Evolutionary conservation across 1,284 basidiomycete genomes (phyloP).

Genomic region (Athelia sp.): DNA sequence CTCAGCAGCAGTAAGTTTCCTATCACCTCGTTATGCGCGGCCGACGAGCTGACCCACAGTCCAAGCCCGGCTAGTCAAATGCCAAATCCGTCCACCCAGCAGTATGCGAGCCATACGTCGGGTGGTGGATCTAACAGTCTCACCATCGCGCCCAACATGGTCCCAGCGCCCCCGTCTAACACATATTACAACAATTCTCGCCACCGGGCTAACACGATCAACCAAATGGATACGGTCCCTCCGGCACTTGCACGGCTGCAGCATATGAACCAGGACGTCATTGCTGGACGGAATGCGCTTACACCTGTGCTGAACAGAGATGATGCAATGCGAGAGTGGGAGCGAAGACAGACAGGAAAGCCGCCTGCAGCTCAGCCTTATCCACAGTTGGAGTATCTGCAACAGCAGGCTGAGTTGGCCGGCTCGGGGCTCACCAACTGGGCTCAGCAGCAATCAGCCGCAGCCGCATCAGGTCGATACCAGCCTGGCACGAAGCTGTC

Average conservation of each 20-base stretch:
- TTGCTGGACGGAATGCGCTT: slow-evolving; percentile 74
- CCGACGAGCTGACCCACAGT: slow-evolving; percentile 35
- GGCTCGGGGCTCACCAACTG: slow-evolving; percentile 53
- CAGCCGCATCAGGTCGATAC: slow-evolving; percentile 33
- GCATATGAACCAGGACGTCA: slow-evolving; percentile 85
- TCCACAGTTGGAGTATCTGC: slow-evolving; percentile 83
- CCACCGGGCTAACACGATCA: slow-evolving; percentile 85
- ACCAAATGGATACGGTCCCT: slow-evolving; percentile 86
- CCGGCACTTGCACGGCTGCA: slow-evolving; percentile 86
- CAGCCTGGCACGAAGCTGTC: slow-evolving; percentile 61
- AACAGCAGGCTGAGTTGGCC: slow-evolving; percentile 87
- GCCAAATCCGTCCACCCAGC: slow-evolving; percentile 31
- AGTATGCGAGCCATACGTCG: slow-evolving; percentile 36
- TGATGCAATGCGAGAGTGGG: slow-evolving; percentile 88
- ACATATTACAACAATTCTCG: slow-evolving; percentile 69
- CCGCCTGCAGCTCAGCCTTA: slow-evolving; percentile 64
- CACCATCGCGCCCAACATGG: slow-evolving; percentile 32
- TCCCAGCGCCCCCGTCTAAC: slow-evolving; percentile 52
- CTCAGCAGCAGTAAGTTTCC: slow-evolving; percentile 28
- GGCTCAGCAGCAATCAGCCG: slow-evolving; percentile 25
- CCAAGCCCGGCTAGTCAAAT: slow-evolving; percentile 45
- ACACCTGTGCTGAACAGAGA: slow-evolving; percentile 89
- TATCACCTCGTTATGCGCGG: slow-evolving; percentile 26
- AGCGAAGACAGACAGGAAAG: slow-evolving; percentile 72
- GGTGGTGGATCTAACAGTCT: slow-evolving; percentile 15